phyloP scores from a whole-genome alignment of 768 basidiomycete species.

The Bullera alba region DNA sequence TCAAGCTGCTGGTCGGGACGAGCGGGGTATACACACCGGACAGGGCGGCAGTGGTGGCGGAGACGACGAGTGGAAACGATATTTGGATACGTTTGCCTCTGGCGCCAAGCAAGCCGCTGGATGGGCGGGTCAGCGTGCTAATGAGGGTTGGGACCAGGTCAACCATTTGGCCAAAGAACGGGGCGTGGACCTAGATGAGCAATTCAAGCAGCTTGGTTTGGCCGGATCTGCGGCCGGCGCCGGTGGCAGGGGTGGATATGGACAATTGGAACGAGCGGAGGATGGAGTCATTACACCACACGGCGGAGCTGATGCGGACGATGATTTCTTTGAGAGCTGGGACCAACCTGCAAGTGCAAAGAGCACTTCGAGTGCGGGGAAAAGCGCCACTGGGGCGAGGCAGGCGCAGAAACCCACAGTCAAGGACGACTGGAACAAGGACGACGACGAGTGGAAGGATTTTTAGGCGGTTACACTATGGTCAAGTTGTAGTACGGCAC shows the following conservation, averaged over 20 bases:
- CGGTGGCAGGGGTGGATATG: conserved; percentile 46
- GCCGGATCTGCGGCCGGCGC: conserved; percentile 22
- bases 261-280: conserved; percentile 28
- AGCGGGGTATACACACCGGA: background rate
- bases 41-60: conserved; percentile 5
- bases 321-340: conserved; percentile 60
- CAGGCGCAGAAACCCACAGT: conserved; percentile 34
- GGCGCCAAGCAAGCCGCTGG: conserved; percentile 22
- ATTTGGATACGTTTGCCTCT: conserved; percentile 11
- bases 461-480: conserved; percentile 6
- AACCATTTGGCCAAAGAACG: conserved; percentile 51
- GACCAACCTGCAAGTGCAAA: conserved; percentile 15
- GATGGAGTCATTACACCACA: conserved; percentile 28
- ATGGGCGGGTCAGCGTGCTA: conserved; percentile 34
- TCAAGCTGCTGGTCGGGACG: no score
- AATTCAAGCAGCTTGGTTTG: conserved; percentile 62
- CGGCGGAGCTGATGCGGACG: conserved; percentile 49
- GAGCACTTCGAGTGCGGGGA: background rate
- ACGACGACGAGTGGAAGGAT: conserved; percentile 42
- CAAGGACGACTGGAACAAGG: conserved; percentile 41
- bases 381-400: conserved; percentile 1
- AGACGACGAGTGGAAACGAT: conserved; percentile 24
- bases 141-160: conserved; percentile 36
- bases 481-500: no score
- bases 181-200: conserved; percentile 77